Percentiles rank a stretch among this genome's conserved stretches.
Evolutionary conservation across 305 asterid genomes (phyloP).

Genomic region (Ajuga reptans): DNA sequence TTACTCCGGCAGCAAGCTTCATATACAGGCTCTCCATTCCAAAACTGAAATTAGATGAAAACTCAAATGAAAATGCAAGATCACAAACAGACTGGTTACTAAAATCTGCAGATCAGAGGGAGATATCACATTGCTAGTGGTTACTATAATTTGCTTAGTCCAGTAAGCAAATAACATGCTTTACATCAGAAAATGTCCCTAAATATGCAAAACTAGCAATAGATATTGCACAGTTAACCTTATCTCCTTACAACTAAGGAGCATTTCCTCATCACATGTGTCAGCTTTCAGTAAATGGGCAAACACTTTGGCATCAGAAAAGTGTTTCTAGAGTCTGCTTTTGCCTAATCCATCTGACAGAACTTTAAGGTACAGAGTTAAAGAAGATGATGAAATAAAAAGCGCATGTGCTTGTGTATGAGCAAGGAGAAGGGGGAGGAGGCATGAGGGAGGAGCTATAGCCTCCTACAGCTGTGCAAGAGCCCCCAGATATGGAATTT

Average conservation of each 20-base stretch:
- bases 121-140: slow-evolving; percentile 5
- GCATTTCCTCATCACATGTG: neutral
- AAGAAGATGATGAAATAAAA: neutral
- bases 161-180: neutral
- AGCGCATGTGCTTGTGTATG: neutral
- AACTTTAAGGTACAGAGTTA: neutral
- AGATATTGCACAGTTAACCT: neutral
- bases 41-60: slow-evolving; percentile 46
- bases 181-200: neutral
- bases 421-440: neutral
- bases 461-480: neutral
- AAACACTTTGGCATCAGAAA: neutral
- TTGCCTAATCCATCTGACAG: neutral
- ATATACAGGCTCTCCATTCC: slow-evolving; percentile 86
- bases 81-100: neutral
- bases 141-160: neutral
- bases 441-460: neutral
- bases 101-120: slow-evolving; percentile 14
- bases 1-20: slow-evolving; percentile 92
- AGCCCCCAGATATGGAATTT: neutral
- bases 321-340: too few relatives aligned
- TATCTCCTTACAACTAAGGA: neutral
- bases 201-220: neutral
- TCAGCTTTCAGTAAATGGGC: neutral
- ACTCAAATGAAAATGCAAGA: slow-evolving; percentile 12